Percentiles rank a stretch among this genome's conserved stretches.
Evolutionary conservation across 2,329 filamentous ascomycete genomes (phyloP).

Genomic region (Chrysosphaeria jannelii): DNA sequence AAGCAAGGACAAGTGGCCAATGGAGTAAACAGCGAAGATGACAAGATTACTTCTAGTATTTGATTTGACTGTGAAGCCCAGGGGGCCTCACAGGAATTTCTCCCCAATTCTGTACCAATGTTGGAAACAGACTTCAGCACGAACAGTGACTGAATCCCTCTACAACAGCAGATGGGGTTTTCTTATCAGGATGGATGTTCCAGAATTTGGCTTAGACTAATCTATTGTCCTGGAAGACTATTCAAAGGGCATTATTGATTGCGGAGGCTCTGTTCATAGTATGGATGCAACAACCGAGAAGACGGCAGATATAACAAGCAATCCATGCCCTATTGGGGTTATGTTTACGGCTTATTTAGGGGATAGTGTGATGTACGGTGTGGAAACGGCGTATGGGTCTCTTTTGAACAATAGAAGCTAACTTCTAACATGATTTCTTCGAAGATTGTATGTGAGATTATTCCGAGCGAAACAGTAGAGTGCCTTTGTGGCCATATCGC

Average conservation of each 20-base stretch:
- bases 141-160: not conserved
- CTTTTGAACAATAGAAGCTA: slow-evolving; percentile 4
- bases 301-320: too few species aligned
- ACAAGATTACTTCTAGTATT: slow-evolving; percentile 14
- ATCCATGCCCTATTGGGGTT: too few species aligned
- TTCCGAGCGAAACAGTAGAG: too few species aligned
- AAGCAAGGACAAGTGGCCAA: slow-evolving; percentile 13
- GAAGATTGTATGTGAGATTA: too few species aligned
- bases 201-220: slow-evolving; percentile 3
- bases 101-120: too few species aligned
- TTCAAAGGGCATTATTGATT: too few species aligned
- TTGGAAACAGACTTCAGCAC: too few species aligned
- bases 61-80: slow-evolving; percentile 6
- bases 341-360: slow-evolving; percentile 5
- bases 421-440: too few species aligned
- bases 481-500: too few species aligned
- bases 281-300: too few species aligned
- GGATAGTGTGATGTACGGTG: slow-evolving; percentile 6
- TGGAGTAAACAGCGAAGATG: slow-evolving; percentile 14
- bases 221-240: not conserved
- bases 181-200: not conserved
- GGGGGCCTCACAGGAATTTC: too few species aligned
- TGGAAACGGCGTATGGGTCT: slow-evolving; percentile 6
- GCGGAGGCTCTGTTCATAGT: too few species aligned
- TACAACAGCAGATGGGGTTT: not conserved